These are phyloP conservation scores for Chalaropsis ovoidea DNA, from an alignment of 2,329 filamentous ascomycete species.

Conservation along the genomic window DNA sequence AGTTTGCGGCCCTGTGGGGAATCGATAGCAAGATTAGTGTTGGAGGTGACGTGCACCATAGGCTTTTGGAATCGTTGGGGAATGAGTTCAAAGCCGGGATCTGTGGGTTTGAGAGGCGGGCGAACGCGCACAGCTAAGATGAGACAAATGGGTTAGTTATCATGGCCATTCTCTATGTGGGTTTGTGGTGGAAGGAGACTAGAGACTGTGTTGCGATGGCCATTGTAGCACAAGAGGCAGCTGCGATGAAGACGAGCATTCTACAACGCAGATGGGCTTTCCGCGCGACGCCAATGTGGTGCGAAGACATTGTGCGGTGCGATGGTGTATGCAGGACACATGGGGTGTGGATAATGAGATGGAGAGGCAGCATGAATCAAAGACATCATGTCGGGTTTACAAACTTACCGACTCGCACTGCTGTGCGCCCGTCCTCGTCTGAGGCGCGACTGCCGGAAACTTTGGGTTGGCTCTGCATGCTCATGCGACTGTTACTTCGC, in stretches of 20 bases:
- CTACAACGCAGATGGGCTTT: constrained; percentile 1
- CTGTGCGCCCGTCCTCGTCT: constrained; percentile 81
- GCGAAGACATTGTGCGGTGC: not conserved
- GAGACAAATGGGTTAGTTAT: constrained; percentile 15
- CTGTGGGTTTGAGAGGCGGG: constrained; percentile 68
- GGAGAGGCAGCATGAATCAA: not conserved
- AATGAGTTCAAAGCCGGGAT: constrained; percentile 90
- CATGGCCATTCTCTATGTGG: not conserved
- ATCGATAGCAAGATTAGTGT: constrained; percentile 79
- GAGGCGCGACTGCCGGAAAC: constrained; percentile 70
- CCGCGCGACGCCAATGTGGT: not conserved
- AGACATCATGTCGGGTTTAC: constrained; percentile 18
- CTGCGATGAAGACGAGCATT: not conserved
- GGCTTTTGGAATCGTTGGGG: constrained; percentile 89
- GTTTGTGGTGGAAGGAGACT: not conserved
- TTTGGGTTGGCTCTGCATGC: constrained; percentile 64
- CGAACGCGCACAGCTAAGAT: constrained; percentile 76
- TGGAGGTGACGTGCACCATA: constrained; percentile 79
- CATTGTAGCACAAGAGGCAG: not conserved
- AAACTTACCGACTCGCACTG: constrained; percentile 88
- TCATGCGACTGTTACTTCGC: constrained; percentile 74
- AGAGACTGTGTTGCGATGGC: too few species aligned
- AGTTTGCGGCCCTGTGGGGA: constrained; percentile 85
- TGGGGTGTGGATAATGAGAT: constrained; percentile 8
- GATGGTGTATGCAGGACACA: not conserved